Percentiles rank a stretch among this genome's conserved stretches.
Evolutionary conservation across 192 early-diverging fungal genomes (phyloP).

Genomic region (Rhizoclosmatium sp.): DNA sequence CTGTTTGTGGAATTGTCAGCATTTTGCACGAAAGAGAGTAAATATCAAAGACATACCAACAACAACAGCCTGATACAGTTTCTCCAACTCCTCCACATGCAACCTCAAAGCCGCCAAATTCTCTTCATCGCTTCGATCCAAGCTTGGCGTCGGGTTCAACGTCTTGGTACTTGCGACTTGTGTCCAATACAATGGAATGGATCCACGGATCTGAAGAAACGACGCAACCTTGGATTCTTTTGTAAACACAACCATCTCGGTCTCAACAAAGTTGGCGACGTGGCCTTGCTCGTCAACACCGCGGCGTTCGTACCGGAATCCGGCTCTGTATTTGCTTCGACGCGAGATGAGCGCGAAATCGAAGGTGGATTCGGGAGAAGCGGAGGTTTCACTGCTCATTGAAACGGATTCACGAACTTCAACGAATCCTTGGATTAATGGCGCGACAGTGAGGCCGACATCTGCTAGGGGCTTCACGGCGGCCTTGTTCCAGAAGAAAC

Average conservation of each 20-base stretch:
- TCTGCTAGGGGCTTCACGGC: slow-evolving; percentile 74
- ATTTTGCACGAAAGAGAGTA: slow-evolving; percentile 61
- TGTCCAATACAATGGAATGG: slow-evolving; percentile 93
- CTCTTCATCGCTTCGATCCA: slow-evolving; percentile 26
- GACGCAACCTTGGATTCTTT: slow-evolving; percentile 40
- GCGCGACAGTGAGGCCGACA: slow-evolving; percentile 23
- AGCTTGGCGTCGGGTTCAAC: slow-evolving; percentile 54
- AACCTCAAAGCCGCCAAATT: slow-evolving; percentile 12
- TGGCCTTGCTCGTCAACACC: slow-evolving; percentile 92
- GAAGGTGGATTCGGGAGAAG: not conserved
- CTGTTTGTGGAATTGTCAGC: slow-evolving; percentile 66
- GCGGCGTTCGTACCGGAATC: slow-evolving; percentile 92
- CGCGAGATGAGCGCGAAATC: slow-evolving; percentile 20
- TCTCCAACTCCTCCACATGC: slow-evolving; percentile 61
- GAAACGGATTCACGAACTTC: not conserved
- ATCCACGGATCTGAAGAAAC: slow-evolving; percentile 94
- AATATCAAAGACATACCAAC: slow-evolving; percentile 57
- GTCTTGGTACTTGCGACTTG: slow-evolving; percentile 84
- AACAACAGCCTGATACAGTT: slow-evolving; percentile 44
- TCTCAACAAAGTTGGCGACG: slow-evolving; percentile 98
- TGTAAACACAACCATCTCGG: slow-evolving; percentile 83
- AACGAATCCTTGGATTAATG: slow-evolving; percentile 33
- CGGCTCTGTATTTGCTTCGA: slow-evolving; percentile 71
- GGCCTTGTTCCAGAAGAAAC: slow-evolving; percentile 94
- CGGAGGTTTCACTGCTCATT: not conserved